phyloP scores from a whole-genome alignment of 495 filamentous ascomycete species.

The Jackrogersella minutella region DNA sequence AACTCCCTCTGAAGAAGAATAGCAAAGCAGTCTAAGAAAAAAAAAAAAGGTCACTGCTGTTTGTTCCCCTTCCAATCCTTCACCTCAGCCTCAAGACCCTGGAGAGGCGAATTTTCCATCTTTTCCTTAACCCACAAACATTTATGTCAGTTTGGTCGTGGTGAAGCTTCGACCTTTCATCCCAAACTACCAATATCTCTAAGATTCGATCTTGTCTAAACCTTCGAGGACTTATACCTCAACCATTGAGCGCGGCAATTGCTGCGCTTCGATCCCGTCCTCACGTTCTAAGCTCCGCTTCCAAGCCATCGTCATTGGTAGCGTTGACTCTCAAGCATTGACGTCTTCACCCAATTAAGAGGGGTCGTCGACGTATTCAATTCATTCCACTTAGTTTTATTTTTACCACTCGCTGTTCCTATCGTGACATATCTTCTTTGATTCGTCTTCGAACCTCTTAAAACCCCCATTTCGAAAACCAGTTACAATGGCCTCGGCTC shows the following conservation, averaged over 20 bases:
- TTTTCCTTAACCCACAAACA: constrained; percentile 10
- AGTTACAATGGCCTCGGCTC: constrained; percentile 57
- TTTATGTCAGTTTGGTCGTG: constrained; percentile 25
- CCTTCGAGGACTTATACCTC: constrained; percentile 21
- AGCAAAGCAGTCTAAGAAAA: background rate
- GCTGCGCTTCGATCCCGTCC: constrained; percentile 22
- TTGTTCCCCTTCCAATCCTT: constrained; percentile 6
- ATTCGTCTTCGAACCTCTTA: constrained; percentile 34
- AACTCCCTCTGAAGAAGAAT: constrained; percentile 29
- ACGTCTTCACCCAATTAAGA: constrained; percentile 26
- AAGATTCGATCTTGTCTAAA: constrained; percentile 15
- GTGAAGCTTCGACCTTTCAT: constrained; percentile 23
- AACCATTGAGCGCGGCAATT: constrained; percentile 31
- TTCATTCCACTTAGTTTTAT: constrained; percentile 13
- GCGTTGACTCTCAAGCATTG: constrained; percentile 23
- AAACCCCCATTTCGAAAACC: constrained; percentile 46
- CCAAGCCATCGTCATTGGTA: constrained; percentile 14
- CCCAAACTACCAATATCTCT: background rate
- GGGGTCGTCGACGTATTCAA: constrained; percentile 22
- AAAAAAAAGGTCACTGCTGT: constrained; percentile 16
- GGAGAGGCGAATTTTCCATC: constrained; percentile 35
- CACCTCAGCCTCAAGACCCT: constrained; percentile 36
- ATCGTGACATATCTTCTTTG: constrained; percentile 28
- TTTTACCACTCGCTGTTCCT: constrained; percentile 2
- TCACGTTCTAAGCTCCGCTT: constrained; percentile 15